Conservation (phyloP, 2,329 filamentous ascomycete species). For the Aspergillus sergii region DNA sequence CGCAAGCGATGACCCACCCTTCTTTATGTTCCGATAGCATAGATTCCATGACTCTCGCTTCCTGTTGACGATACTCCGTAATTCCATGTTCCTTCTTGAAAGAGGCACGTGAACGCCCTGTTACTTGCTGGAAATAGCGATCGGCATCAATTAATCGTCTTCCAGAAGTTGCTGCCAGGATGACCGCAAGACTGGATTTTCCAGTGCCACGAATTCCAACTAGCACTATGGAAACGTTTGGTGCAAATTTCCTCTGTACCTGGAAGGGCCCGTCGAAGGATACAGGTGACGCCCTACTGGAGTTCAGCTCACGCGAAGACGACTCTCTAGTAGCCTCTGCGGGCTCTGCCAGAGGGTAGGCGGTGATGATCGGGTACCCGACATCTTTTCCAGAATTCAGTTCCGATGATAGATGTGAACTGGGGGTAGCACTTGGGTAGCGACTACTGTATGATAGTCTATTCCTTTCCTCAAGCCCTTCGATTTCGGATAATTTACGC, state of each 20-base stretch:
- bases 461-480: conserved; percentile 14
- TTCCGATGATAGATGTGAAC: not conserved
- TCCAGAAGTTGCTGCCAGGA: conserved; percentile 71
- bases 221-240: conserved; percentile 71
- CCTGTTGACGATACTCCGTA: conserved; percentile 64
- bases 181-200: conserved; percentile 75
- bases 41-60: conserved; percentile 63
- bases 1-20: conserved; percentile 71
- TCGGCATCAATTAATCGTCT: conserved; percentile 71
- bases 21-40: conserved; percentile 62
- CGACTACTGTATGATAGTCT: conserved; percentile 4
- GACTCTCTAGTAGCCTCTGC: conserved; percentile 23
- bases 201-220: conserved; percentile 74
- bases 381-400: not conserved
- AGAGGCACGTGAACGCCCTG: conserved; percentile 62
- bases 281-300: conserved; percentile 31
- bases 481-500: conserved; percentile 33
- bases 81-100: conserved; percentile 67
- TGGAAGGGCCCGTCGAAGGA: conserved; percentile 29
- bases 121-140: conserved; percentile 65
- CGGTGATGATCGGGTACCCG: conserved; percentile 6
- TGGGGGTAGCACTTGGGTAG: conserved; percentile 1
- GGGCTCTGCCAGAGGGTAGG: conserved; percentile 22
- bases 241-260: conserved; percentile 49
- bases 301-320: conserved; percentile 31